phyloP scores from a whole-genome alignment of 202 grass and related monocot species.

The Zoysia matrella region DNA sequence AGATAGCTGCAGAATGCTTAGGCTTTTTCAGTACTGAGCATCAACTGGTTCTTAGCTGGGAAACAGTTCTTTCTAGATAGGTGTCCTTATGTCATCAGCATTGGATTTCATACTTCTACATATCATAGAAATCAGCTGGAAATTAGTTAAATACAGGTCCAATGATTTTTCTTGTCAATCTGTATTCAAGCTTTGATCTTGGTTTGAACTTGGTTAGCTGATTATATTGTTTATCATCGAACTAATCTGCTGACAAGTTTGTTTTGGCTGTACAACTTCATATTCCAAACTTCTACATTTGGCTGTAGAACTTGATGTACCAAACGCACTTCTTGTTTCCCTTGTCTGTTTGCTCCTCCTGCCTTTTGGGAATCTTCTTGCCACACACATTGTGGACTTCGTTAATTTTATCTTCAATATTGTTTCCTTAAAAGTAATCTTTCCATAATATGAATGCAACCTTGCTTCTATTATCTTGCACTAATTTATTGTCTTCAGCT shows the following conservation, averaged over 20 bases:
- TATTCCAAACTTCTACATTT: neutral
- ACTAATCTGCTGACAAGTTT: neutral
- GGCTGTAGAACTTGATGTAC: too few relatives aligned
- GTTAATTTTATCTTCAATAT: neutral
- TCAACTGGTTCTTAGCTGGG: neutral
- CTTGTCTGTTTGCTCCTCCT: neutral
- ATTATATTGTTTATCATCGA: neutral
- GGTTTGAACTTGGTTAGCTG: slow-evolving; percentile 1
- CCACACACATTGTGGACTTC: neutral
- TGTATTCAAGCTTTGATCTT: neutral
- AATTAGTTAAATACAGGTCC: neutral
- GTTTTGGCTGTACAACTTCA: neutral
- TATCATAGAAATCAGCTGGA: neutral
- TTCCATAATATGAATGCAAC: neutral
- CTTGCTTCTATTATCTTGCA: neutral
- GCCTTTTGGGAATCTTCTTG: neutral
- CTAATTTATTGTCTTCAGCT: neutral
- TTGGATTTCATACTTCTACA: neutral
- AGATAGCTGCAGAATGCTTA: neutral
- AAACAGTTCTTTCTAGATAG: neutral
- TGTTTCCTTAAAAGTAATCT: neutral
- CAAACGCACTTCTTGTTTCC: neutral
- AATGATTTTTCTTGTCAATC: neutral
- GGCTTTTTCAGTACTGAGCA: neutral
- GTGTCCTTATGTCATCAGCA: neutral